Conservation (phyloP, 352 stramenopile species). For the Phytopythium vexans region DNA sequence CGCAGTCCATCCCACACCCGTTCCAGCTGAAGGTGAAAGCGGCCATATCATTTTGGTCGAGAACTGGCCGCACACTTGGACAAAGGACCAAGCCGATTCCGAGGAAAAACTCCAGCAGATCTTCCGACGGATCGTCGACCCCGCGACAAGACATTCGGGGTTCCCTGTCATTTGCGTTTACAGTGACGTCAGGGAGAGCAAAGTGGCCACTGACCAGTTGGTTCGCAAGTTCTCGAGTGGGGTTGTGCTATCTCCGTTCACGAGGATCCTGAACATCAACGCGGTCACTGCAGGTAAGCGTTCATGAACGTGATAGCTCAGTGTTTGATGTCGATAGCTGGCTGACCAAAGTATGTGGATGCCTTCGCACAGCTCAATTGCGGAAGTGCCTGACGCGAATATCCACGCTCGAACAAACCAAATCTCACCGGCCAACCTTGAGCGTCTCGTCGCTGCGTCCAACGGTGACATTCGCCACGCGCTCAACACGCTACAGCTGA, state of each 20-base stretch:
- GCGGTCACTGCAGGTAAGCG: conserved; percentile 60
- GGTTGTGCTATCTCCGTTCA: conserved; percentile 65
- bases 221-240: conserved; percentile 59
- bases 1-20: neutral
- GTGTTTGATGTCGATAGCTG: neutral
- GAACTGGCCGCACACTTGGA: conserved; percentile 65
- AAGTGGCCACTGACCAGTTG: conserved; percentile 65
- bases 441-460: conserved; percentile 53
- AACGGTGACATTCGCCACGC: conserved; percentile 79
- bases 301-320: neutral
- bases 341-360: no score
- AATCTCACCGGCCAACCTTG: conserved; percentile 26
- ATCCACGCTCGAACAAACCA: conserved; percentile 28
- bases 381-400: conserved; percentile 63
- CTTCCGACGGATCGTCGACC: conserved; percentile 51
- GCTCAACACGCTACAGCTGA: conserved; percentile 73
- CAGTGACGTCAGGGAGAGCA: conserved; percentile 75
- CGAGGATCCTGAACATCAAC: conserved; percentile 77
- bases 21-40: neutral
- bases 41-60: conserved; percentile 72
- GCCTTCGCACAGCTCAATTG: conserved; percentile 42
- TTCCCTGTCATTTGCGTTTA: conserved; percentile 80
- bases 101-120: conserved; percentile 58
- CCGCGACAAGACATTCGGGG: conserved; percentile 9
- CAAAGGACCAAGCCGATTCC: conserved; percentile 26